Percentiles rank a stretch among this genome's conserved stretches.
Conservation (phyloP, 1,284 basidiomycete species). For the Puccinia triticina region DNA sequence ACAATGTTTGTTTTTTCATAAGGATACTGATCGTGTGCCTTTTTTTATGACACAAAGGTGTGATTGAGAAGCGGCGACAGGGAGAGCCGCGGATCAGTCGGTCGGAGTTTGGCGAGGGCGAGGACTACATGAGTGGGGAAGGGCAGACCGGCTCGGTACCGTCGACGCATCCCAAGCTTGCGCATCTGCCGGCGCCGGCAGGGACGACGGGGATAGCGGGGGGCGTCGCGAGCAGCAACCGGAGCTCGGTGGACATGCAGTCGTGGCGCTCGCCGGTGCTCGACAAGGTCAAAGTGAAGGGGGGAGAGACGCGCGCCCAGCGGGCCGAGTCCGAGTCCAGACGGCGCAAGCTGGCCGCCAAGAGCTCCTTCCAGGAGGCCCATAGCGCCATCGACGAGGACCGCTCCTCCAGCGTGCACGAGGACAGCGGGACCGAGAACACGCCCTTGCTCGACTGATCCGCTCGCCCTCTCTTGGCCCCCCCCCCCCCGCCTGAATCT, state of each 20-base stretch:
- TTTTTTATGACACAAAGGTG: slow-evolving; percentile 23
- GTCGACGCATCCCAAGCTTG: neutral
- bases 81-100: slow-evolving; percentile 8
- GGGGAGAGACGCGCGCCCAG: slow-evolving; percentile 11
- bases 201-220: no score
- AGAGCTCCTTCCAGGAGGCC: neutral
- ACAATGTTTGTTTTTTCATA: neutral
- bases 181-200: neutral
- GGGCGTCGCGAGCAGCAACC: no score
- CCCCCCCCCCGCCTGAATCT: neutral
- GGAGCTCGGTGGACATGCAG: neutral
- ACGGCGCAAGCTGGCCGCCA: neutral
- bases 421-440: slow-evolving; percentile 18
- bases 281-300: slow-evolving; percentile 48
- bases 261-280: slow-evolving; percentile 35
- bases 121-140: neutral
- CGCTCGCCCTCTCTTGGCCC: neutral
- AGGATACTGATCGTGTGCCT: neutral
- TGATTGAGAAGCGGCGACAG: slow-evolving; percentile 50
- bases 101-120: slow-evolving; percentile 42
- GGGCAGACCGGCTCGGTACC: neutral
- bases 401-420: neutral
- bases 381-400: neutral
- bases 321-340: slow-evolving; percentile 32
- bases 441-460: slow-evolving; percentile 34